Evolutionary conservation across 495 filamentous ascomycete genomes (phyloP).

Genomic region (Lepidopterella palustris): DNA sequence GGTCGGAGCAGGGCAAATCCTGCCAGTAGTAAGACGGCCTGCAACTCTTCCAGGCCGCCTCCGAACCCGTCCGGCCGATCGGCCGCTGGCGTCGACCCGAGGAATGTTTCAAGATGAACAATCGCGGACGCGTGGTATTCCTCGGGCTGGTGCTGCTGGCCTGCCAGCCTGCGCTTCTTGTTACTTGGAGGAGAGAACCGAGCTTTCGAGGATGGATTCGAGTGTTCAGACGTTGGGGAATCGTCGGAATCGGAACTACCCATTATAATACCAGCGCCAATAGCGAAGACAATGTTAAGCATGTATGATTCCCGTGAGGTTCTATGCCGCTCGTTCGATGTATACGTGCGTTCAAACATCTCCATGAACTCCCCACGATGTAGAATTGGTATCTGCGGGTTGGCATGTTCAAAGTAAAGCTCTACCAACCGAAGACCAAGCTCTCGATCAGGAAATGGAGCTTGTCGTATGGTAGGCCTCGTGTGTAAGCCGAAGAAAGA

Average conservation of each 20-base stretch:
- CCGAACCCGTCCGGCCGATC: conserved; percentile 57
- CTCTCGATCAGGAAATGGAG: conserved; percentile 72
- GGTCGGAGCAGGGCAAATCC: conserved; percentile 87
- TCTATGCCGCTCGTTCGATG: conserved; percentile 57
- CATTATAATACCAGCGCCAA: conserved; percentile 88
- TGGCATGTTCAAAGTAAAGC: conserved; percentile 92
- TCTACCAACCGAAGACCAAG: conserved; percentile 65
- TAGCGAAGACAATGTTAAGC: conserved; percentile 96
- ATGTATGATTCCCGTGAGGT: conserved; percentile 82
- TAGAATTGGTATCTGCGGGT: conserved; percentile 89
- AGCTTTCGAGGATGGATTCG: conserved; percentile 14
- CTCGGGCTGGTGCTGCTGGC: conserved; percentile 75
- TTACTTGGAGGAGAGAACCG: conserved; percentile 38
- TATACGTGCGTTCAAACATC: conserved; percentile 74
- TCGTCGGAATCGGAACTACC: conserved; percentile 47
- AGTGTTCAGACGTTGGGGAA: conserved; percentile 28
- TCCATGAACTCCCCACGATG: conserved; percentile 82
- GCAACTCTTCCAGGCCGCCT: conserved; percentile 81
- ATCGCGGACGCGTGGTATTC: conserved; percentile 95
- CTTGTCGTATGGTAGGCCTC: conserved; percentile 76
- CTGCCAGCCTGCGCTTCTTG: conserved; percentile 49
- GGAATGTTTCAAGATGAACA: conserved; percentile 79
- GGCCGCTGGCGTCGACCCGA: conserved; percentile 56
- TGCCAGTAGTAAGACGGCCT: conserved; percentile 82
- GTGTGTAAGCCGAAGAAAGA: conserved; percentile 93